A percentile compares a stretch with the other conserved stretches of the same genome.
Evolutionary conservation across 2,329 filamentous ascomycete genomes (phyloP).

Genomic region (Cercospora sojina): DNA sequence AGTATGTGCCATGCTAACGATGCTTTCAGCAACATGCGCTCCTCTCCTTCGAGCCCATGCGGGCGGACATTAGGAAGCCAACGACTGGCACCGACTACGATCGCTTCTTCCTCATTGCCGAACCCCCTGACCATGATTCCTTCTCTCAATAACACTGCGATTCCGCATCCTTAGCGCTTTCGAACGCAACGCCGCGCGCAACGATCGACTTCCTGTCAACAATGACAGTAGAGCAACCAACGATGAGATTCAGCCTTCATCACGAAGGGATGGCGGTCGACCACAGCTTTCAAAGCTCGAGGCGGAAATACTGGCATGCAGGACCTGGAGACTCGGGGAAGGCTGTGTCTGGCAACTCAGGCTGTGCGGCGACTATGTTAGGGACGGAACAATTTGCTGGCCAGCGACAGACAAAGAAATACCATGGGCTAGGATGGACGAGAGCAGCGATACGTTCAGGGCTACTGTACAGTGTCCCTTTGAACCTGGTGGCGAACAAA

Average conservation of each 20-base stretch:
- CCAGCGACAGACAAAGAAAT: not conserved
- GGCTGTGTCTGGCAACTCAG: not conserved
- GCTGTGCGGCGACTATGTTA: not conserved
- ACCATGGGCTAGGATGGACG: not conserved
- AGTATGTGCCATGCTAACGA: not conserved
- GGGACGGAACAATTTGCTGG: not conserved
- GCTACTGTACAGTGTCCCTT: not conserved
- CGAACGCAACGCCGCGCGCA: not conserved
- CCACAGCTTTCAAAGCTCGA: not conserved
- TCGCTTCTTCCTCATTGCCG: not conserved
- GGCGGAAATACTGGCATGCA: not conserved
- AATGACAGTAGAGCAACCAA: not conserved
- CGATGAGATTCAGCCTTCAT: not conserved
- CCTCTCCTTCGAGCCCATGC: not conserved
- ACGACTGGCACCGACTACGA: not conserved
- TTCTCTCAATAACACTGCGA: not conserved
- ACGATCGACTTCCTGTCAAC: not conserved
- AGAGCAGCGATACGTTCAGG: not conserved
- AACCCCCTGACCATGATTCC: not conserved
- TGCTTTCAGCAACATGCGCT: not conserved
- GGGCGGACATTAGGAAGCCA: not conserved
- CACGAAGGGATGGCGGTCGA: not conserved
- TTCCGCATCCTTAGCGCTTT: not conserved
- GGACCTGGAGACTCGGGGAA: not conserved
- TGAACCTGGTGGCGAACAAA: not conserved